Base-by-base conservation (phyloP, 805 yeast genomes). In the Saccharomyces cerevisiae region DNA sequence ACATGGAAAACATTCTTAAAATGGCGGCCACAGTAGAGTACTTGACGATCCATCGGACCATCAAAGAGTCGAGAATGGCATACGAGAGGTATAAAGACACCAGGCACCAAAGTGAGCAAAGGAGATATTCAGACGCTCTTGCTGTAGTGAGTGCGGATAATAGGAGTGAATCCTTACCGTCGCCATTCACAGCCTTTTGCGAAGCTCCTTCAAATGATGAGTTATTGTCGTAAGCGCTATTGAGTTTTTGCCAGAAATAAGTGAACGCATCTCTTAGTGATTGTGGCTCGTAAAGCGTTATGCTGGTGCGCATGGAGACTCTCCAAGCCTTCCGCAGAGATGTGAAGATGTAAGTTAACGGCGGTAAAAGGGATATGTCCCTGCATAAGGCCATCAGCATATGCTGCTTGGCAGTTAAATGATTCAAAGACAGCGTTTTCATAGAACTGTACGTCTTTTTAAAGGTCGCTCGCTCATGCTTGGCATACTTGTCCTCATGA, bases 1-100 rank as follows among this genome's bases (percentile, higher is more conserved):
- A 84, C 82, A 89, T 84, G 11, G 96, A 84, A 49, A 90, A 73
- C 78, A 91, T 88, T 52, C 98, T 76, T 22, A 92, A 79, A 17
- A 91, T 87, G 0, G 96, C 96, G 0, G 96, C 98, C 1, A 87
- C 77, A 0, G 89, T 84, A 54, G 90, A 86, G 69, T 92, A 92
- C 47, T 86, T 89, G 47, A 91, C 95, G 28, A 92, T 88, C 96
- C 98, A 92, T 47, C 98, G 77, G 29, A 89, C 85, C 85, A 91
- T 89, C 49, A 92, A 74, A 0, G 96, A 94, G 65, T 91, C 97
- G 32, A 92, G 73, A 2, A 89, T 88, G 1, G 90, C 83, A 69
- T 84, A 89, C 8, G 95, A 83, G 56, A 92, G 74, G 64, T 89
- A 89, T 2, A 89, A 89, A 1, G 96, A 82, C 9, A 92, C 98